These are phyloP conservation scores for Brassica incana DNA, from an alignment of 345 rosid species.

Conservation along the genomic window DNA sequence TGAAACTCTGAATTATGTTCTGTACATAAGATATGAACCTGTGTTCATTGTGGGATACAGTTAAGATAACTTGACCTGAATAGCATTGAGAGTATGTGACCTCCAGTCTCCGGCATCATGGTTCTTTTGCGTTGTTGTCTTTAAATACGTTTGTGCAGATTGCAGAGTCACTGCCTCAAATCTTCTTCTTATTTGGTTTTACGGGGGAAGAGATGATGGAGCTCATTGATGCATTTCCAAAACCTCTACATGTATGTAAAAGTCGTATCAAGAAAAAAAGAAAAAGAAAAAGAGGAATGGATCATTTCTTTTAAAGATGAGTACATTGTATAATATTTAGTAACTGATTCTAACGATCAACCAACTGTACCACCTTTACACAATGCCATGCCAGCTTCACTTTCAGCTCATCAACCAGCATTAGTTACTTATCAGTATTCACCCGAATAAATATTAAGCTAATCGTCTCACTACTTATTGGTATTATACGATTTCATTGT, in stretches of 20 bases:
- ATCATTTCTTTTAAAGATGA: no score
- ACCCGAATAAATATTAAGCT: no score
- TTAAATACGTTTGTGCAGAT: conserved; percentile 38
- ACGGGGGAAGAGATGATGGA: conserved; percentile 92
- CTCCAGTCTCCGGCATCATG: not conserved
- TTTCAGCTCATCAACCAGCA: no score
- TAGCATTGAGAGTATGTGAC: conserved; percentile 49
- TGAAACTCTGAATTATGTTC: no score
- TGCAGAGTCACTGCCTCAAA: conserved; percentile 63
- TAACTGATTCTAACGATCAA: no score
- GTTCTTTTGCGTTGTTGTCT: not conserved
- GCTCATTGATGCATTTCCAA: conserved; percentile 85
- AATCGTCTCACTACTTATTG: no score
- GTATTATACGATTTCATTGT: no score
- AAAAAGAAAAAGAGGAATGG: not conserved
- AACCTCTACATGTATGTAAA: conserved; percentile 13
- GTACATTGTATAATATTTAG: no score
- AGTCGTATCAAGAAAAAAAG: not conserved
- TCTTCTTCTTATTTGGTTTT: conserved; percentile 81
- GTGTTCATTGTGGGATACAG: conserved; percentile 52
- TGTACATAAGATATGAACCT: no score
- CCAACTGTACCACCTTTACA: no score
- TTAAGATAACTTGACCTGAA: conserved; percentile 63
- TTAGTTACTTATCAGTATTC: no score
- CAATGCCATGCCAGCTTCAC: no score